phyloP scores from a whole-genome alignment of 2,329 filamentous ascomycete species.

The Amauroascus niger region DNA sequence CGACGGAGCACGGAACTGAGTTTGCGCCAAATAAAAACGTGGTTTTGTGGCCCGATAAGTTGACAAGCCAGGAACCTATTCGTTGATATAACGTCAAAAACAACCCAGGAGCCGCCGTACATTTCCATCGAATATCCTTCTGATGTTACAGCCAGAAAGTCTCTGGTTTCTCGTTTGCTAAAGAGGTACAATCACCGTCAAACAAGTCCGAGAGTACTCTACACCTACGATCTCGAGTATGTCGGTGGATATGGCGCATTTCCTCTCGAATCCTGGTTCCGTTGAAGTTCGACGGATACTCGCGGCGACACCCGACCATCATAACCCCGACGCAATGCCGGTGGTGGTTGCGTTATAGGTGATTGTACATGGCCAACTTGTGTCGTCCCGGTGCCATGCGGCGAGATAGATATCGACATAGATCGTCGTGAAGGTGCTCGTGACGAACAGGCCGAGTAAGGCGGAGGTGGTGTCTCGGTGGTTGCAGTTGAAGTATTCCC shows the following conservation, averaged over 20 bases:
- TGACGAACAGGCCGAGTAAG: constrained; percentile 31
- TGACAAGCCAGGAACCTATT: no score
- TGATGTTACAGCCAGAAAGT: not conserved
- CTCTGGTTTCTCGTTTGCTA: not conserved
- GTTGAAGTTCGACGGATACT: not conserved
- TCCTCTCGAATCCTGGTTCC: not conserved
- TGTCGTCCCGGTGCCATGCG: constrained; percentile 14
- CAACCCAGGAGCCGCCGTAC: not conserved
- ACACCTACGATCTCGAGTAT: constrained; percentile 3
- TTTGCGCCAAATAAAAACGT: no score
- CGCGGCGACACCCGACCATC: not conserved
- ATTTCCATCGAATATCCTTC: not conserved
- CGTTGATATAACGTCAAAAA: not conserved
- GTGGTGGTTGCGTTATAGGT: constrained; percentile 24
- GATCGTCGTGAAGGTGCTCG: constrained; percentile 24
- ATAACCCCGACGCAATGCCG: constrained; percentile 19
- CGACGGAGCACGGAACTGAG: no score
- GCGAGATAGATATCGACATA: constrained; percentile 27
- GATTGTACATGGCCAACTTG: constrained; percentile 11
- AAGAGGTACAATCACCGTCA: not conserved
- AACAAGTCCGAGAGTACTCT: not conserved
- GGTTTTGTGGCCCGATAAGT: no score
- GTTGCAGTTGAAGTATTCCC: constrained; percentile 39
- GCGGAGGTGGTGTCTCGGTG: constrained; percentile 35
- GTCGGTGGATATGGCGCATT: constrained; percentile 1